A percentile compares a stretch with the other conserved stretches of the same genome.
Conservation (phyloP, 2,329 filamentous ascomycete genomes). For the Teratosphaeriaceae sp. region DNA sequence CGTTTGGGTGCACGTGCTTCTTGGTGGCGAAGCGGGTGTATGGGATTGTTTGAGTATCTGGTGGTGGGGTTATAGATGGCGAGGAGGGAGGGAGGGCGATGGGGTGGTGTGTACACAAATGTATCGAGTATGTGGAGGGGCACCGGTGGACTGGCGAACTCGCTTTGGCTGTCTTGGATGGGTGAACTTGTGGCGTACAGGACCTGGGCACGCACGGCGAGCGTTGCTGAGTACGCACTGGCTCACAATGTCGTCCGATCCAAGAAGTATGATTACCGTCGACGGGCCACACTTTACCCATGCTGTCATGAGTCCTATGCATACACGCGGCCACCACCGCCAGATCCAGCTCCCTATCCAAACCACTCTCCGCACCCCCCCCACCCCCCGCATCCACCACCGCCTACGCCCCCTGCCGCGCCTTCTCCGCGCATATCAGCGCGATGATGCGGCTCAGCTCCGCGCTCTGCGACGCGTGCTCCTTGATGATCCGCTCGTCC, state of each 20-base stretch:
- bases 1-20: constrained; percentile 76
- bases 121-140: too few species aligned
- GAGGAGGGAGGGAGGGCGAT: not conserved
- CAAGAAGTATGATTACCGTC: too few species aligned
- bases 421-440: constrained; percentile 47
- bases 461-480: constrained; percentile 44
- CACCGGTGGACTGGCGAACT: too few species aligned
- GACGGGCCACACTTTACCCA: too few species aligned
- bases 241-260: too few species aligned
- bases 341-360: not conserved
- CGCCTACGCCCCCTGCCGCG: constrained; percentile 38
- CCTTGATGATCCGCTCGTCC: constrained; percentile 41
- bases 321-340: not conserved
- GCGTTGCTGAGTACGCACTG: too few species aligned
- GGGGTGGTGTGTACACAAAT: not conserved
- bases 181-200: too few species aligned
- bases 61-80: not conserved
- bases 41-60: constrained; percentile 65
- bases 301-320: not conserved
- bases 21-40: constrained; percentile 78
- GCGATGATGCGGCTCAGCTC: constrained; percentile 45
- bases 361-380: not conserved
- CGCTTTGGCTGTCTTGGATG: too few species aligned
- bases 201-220: too few species aligned
- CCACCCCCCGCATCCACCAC: too few species aligned